Base-by-base conservation (phyloP, 768 basidiomycete species). In the Amanita molliuscula region DNA sequence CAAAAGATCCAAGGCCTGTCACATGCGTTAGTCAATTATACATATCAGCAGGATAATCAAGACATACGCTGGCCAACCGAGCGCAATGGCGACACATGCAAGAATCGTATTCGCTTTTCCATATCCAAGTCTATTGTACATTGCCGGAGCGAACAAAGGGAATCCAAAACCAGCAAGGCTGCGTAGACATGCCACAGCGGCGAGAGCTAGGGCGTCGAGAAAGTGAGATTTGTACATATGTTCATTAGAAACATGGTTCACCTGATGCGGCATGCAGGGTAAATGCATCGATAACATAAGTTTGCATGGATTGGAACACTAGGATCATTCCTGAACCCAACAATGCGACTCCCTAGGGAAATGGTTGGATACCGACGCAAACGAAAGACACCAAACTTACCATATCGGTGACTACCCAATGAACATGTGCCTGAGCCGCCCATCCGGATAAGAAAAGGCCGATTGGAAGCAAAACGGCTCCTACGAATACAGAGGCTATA, bases 391-490 rank as follows among this genome's bases (percentile, higher is more conserved):
- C 46, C 23, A 16, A 3, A 58, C 77, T 52, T 54, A 82, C 84
- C 21, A 88, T 70, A 54, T 87, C 83, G 2, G 78, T 74, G 0
- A 68, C 80, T 43, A 89, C 78, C 88, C 88, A 92, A 52, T 78
- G 78, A 0, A 81, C 60, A 10, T 67, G 60, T 0, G 67, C 56
- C 55, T 84, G 65, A 3, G 81, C 79, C 0, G 77, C 67, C 85
- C 88, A 91, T 1, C 88, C 88, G 5, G 77, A 61, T 5, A 90
- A 67, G 18, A 91, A 63, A 10, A 89, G 64, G 0, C 87, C 88
- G 10, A 78, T 61, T 0, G 90, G 87, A 8, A 88, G 67, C 3
- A 79, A 10, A 16, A 83, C 54, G 0, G 78, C 75, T 0, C 77
- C 82, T 3, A 78, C 69, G 5, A 84, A 53, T 73, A 85, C 78